Evolutionary conservation across 495 filamentous ascomycete species (phyloP).

Genomic region (Peziza echinospora): DNA sequence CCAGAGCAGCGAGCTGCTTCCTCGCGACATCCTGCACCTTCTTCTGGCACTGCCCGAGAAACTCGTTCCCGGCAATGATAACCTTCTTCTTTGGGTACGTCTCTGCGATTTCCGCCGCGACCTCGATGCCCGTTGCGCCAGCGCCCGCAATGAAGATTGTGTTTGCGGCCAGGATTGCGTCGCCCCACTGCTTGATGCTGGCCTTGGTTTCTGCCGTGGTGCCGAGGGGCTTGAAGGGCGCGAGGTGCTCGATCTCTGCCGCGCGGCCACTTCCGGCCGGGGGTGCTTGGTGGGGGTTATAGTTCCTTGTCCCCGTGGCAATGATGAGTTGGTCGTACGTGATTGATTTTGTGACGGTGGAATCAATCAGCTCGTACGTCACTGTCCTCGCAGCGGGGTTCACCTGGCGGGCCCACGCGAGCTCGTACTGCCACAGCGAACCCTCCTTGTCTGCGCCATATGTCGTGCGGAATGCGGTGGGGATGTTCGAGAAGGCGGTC

Average conservation of each 20-base stretch:
- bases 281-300: neutral
- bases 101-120: conserved; percentile 30
- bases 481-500: too few species aligned
- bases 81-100: conserved; percentile 25
- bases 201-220: conserved; percentile 10
- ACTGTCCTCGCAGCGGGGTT: conserved; percentile 12
- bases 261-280: neutral
- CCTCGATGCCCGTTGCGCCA: conserved; percentile 44
- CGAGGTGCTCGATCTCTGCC: conserved; percentile 7
- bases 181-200: conserved; percentile 12
- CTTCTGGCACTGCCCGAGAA: conserved; percentile 17
- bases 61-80: conserved; percentile 23
- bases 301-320: conserved; percentile 18
- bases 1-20: conserved; percentile 28
- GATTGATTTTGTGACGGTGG: conserved; percentile 6
- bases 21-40: conserved; percentile 6
- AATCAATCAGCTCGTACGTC: conserved; percentile 7
- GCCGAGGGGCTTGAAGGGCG: conserved; percentile 18
- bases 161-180: conserved; percentile 29
- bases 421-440: conserved; percentile 17
- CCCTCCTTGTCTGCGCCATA: too few species aligned
- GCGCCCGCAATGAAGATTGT: conserved; percentile 44
- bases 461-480: too few species aligned
- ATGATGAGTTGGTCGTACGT: conserved; percentile 22
- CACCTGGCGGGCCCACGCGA: conserved; percentile 20